Evolutionary conservation across 257 asterid genomes (phyloP).

Genomic region (Thymus quinquecostatus): DNA sequence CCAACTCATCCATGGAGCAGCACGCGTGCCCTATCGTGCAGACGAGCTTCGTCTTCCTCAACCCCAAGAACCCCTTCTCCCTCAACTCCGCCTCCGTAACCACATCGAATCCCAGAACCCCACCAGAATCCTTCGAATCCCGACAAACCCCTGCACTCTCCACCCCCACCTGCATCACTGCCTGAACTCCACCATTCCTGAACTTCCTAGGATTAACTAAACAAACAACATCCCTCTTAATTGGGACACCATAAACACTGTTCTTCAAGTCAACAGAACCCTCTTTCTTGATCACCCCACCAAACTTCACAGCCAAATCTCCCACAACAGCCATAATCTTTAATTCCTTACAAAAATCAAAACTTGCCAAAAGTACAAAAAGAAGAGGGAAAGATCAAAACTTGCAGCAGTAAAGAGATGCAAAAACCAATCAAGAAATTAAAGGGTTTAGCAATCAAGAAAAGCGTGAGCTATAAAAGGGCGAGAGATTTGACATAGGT

Average conservation of each 20-base stretch:
- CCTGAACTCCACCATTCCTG: slow-evolving; percentile 36
- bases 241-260: slow-evolving; percentile 40
- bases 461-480: background rate
- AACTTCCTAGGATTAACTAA: slow-evolving; percentile 33
- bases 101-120: slow-evolving; percentile 58
- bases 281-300: slow-evolving; percentile 38
- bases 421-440: background rate
- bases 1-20: slow-evolving; percentile 63
- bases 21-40: slow-evolving; percentile 91
- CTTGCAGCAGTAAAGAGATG: background rate
- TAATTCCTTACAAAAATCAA: background rate
- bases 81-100: slow-evolving; percentile 71
- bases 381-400: background rate
- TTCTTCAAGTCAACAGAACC: slow-evolving; percentile 36
- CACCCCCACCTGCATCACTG: slow-evolving; percentile 60
- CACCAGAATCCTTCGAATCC: slow-evolving; percentile 40
- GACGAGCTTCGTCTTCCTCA: slow-evolving; percentile 88
- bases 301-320: slow-evolving; percentile 46
- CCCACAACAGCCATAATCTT: slow-evolving; percentile 58
- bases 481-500: background rate
- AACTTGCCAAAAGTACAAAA: background rate
- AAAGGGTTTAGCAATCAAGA: background rate
- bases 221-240: slow-evolving; percentile 34
- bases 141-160: slow-evolving; percentile 36
- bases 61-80: slow-evolving; percentile 76